Conservation (phyloP, 2,329 filamentous ascomycete species). For the Alternaria hordeiaustralica region DNA sequence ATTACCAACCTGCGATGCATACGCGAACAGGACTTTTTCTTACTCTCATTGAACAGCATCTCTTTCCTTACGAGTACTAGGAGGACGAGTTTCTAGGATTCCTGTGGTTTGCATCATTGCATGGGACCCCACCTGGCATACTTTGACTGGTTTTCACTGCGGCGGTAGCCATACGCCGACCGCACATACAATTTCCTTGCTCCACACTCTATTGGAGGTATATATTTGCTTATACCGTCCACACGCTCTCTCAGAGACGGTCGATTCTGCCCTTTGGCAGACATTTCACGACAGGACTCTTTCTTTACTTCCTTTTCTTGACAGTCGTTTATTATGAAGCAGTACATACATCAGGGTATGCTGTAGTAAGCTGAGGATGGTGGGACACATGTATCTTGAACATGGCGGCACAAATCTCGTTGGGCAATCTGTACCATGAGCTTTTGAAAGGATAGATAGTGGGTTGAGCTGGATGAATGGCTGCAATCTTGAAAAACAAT, state of each 20-base stretch:
- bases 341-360: constrained; percentile 6
- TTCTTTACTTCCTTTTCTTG: constrained; percentile 11
- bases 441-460: constrained; percentile 19
- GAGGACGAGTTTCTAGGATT: constrained; percentile 37
- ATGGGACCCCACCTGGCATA: constrained; percentile 31
- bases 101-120: constrained; percentile 20
- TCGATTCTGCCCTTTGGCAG: constrained; percentile 6
- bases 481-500: constrained; percentile 20
- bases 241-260: constrained; percentile 7
- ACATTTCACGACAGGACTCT: constrained; percentile 6
- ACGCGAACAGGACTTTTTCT: constrained; percentile 40
- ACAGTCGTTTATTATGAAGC: constrained; percentile 17
- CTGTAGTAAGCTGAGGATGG: constrained; percentile 4
- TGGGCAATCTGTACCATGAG: constrained; percentile 13
- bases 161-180: constrained; percentile 23
- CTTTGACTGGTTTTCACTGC: constrained; percentile 33
- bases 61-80: constrained; percentile 31
- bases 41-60: constrained; percentile 37
- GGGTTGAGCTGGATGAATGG: constrained; percentile 17
- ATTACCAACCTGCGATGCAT: constrained; percentile 38
- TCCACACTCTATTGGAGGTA: constrained; percentile 13
- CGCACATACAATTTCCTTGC: constrained; percentile 22
- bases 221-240: constrained; percentile 11
- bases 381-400: constrained; percentile 7
- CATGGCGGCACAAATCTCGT: constrained; percentile 14